Percentiles rank a stretch among this genome's conserved stretches.
phyloP scores from a whole-genome alignment of 257 asterid genomes.

The Rehmannia glutinosa region DNA sequence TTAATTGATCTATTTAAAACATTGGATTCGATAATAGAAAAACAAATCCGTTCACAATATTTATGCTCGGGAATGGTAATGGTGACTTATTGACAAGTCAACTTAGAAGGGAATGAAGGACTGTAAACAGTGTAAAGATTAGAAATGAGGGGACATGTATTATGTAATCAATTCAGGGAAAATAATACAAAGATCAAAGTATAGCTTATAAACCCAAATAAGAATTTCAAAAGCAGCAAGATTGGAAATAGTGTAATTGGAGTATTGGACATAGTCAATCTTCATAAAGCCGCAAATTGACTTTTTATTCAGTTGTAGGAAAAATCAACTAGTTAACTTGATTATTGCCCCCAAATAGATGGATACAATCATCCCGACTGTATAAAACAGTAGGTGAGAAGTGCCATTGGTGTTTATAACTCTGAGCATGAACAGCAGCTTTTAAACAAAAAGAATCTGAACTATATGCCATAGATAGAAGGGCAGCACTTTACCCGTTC shows the following conservation, averaged over 20 bases:
- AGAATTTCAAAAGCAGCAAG: neutral
- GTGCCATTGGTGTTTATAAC: slow-evolving; percentile 3
- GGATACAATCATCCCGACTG: neutral
- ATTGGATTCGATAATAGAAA: too few relatives aligned
- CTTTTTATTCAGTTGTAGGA: neutral
- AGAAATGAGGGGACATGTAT: neutral
- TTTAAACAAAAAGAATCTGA: neutral
- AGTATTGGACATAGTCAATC: neutral
- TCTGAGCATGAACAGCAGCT: neutral
- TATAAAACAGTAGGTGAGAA: slow-evolving; percentile 4
- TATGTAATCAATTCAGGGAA: neutral
- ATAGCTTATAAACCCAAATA: neutral
- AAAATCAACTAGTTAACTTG: slow-evolving; percentile 10
- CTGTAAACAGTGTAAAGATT: neutral
- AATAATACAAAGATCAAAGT: neutral
- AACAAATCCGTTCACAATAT: neutral
- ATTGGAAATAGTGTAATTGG: neutral
- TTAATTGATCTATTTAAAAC: too few relatives aligned
- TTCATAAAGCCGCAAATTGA: neutral
- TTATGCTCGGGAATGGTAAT: neutral
- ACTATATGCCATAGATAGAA: neutral
- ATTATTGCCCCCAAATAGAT: neutral
- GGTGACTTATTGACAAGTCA: neutral
- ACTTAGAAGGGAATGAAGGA: neutral
- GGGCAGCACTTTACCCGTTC: slow-evolving; percentile 62